These are phyloP conservation scores for Prillingera fragicola DNA, from an alignment of 1,284 basidiomycete species.

Conservation along the genomic window DNA sequence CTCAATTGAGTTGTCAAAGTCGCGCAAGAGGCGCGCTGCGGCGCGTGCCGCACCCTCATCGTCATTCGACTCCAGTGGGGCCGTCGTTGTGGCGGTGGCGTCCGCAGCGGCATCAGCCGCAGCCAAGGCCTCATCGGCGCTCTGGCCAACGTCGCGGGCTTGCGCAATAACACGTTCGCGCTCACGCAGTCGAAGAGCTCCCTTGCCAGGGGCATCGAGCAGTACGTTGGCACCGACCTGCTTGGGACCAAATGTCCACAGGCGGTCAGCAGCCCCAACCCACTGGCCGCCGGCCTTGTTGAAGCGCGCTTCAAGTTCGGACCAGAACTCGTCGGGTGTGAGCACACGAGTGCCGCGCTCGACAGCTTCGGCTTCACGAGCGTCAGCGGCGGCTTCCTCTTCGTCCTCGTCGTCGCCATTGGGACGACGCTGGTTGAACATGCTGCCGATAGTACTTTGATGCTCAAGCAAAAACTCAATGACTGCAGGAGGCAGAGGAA, in stretches of 20 bases:
- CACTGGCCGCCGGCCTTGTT: slow-evolving; percentile 72
- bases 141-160: slow-evolving; percentile 41
- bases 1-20: slow-evolving; percentile 79
- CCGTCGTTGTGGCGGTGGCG: slow-evolving; percentile 13
- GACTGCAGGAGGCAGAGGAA: slow-evolving; percentile 66
- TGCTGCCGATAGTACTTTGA: slow-evolving; percentile 38
- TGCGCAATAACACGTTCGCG: slow-evolving; percentile 37
- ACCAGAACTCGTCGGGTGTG: slow-evolving; percentile 75
- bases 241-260: slow-evolving; percentile 92
- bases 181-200: slow-evolving; percentile 26
- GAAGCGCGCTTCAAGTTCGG: slow-evolving; percentile 61
- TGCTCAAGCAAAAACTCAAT: slow-evolving; percentile 74
- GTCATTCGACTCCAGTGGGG: no score
- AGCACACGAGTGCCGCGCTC: slow-evolving; percentile 54
- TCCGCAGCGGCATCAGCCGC: slow-evolving; percentile 24
- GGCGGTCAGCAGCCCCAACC: slow-evolving; percentile 62
- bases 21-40: slow-evolving; percentile 47
- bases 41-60: slow-evolving; percentile 37
- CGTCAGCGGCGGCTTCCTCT: slow-evolving; percentile 37
- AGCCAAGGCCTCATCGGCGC: slow-evolving; percentile 41
- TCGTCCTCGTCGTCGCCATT: slow-evolving; percentile 21
- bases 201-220: slow-evolving; percentile 56
- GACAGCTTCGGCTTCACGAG: slow-evolving; percentile 42
- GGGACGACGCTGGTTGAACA: slow-evolving; percentile 37
- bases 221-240: slow-evolving; percentile 80